These are phyloP conservation scores for Casuarina cunninghamiana DNA, from an alignment of 306 rosid species.

Conservation along the genomic window DNA sequence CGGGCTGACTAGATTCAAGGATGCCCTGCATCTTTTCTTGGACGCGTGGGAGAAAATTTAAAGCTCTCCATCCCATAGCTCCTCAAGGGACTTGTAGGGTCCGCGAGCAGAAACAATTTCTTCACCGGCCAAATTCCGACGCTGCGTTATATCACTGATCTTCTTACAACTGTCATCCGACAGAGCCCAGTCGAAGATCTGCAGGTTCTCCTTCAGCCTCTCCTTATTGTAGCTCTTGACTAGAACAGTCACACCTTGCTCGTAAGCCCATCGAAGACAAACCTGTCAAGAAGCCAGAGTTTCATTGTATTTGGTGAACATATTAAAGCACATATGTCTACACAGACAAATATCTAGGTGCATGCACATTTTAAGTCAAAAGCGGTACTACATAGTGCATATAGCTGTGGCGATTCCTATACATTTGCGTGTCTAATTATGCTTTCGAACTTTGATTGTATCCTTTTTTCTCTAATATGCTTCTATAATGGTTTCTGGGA, in stretches of 20 bases:
- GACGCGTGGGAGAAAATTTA: neutral
- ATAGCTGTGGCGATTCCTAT: no score
- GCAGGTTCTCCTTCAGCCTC: conserved; percentile 8
- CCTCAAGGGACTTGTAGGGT: conserved; percentile 1
- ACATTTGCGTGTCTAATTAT: no score
- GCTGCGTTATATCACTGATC: conserved; percentile 2
- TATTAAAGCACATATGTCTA: neutral
- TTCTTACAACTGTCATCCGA: neutral
- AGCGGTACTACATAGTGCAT: no score
- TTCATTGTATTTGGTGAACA: neutral
- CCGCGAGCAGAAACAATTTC: neutral
- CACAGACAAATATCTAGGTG: no score
- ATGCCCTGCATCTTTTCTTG: no score
- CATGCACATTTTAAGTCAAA: neutral
- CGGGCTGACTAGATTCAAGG: no score
- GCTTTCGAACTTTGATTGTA: no score
- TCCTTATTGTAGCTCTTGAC: conserved; percentile 12
- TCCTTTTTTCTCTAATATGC: no score
- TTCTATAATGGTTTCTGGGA: no score
- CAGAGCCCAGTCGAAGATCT: conserved; percentile 4
- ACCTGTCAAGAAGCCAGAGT: neutral
- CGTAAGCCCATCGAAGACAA: conserved; percentile 8
- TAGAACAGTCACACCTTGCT: neutral
- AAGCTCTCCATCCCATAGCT: conserved; percentile 7
- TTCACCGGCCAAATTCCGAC: neutral